Percentiles rank a stretch among this genome's conserved stretches.
Evolutionary conservation across 768 basidiomycete genomes (phyloP).

Genomic region (Mycena olivaceomarginata): DNA sequence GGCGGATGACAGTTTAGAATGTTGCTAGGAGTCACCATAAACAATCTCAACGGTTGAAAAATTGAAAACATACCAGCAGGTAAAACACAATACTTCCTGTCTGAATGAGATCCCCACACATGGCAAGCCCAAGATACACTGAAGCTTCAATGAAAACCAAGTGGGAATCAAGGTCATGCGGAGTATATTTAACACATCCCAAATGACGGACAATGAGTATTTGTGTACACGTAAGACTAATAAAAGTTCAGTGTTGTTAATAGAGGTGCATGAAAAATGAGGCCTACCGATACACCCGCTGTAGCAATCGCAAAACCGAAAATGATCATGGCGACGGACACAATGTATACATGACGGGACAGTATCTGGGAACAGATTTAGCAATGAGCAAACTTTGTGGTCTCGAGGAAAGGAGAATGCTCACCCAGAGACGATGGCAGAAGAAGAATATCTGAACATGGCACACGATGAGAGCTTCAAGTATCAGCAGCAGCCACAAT

Average conservation of each 20-base stretch:
- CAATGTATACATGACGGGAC: not conserved
- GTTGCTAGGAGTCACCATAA: too few relatives aligned
- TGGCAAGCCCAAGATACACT: too few relatives aligned
- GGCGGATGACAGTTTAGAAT: too few relatives aligned
- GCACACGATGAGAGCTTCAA: not conserved
- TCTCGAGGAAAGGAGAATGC: not conserved
- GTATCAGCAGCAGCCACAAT: not conserved
- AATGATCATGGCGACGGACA: not conserved
- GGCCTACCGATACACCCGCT: not conserved
- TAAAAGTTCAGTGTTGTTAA: not conserved
- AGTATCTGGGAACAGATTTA: not conserved
- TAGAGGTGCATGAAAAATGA: not conserved
- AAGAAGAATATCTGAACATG: conserved; percentile 2
- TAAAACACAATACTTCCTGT: too few relatives aligned
- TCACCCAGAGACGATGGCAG: not conserved
- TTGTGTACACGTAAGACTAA: not conserved
- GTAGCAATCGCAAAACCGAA: not conserved
- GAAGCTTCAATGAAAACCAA: too few relatives aligned
- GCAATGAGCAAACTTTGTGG: not conserved
- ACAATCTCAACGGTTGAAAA: too few relatives aligned
- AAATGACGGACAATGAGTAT: too few relatives aligned
- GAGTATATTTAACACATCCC: too few relatives aligned
- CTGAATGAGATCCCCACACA: too few relatives aligned
- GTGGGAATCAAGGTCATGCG: too few relatives aligned
- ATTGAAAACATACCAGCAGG: too few relatives aligned